Conservation (phyloP, 306 rosid species). For the Alnus rubra region DNA sequence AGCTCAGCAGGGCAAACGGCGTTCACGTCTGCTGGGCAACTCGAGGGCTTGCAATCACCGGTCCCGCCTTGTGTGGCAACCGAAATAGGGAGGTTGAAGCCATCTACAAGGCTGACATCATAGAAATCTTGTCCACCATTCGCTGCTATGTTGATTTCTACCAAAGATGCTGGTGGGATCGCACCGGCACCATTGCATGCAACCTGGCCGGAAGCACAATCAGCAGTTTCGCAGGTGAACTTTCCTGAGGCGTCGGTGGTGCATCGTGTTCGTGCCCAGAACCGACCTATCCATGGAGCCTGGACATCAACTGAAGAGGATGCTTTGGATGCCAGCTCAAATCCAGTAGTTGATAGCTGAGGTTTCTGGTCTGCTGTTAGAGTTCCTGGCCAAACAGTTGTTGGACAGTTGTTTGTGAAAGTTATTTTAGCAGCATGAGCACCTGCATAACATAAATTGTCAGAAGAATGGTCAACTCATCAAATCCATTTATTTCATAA, state of each 20-base stretch:
- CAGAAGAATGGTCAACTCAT: too few species aligned
- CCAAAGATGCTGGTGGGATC: constrained; percentile 41
- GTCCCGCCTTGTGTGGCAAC: constrained; percentile 30
- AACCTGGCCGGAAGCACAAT: constrained; percentile 36
- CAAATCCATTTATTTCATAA: too few species aligned
- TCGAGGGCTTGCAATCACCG: constrained; percentile 12
- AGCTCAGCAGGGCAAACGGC: constrained; percentile 31
- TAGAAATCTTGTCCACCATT: constrained; percentile 40
- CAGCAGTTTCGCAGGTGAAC: constrained; percentile 40
- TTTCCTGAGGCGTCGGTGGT: constrained; percentile 21
- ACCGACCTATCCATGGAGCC: constrained; percentile 42
- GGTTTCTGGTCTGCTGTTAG: constrained; percentile 29
- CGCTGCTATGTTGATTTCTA: constrained; percentile 32
- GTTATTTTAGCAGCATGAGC: constrained; percentile 28
- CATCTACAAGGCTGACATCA: constrained; percentile 44
- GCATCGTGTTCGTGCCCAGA: constrained; percentile 43
- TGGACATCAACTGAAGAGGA: not conserved
- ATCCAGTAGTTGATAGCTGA: constrained; percentile 37
- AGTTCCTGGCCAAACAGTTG: constrained; percentile 43
- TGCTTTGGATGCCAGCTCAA: constrained; percentile 19
- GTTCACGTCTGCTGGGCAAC: constrained; percentile 31
- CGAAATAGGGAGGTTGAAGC: constrained; percentile 43
- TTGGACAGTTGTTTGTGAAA: constrained; percentile 34
- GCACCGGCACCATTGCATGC: constrained; percentile 41
- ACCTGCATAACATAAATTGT: not conserved